Evolutionary conservation across 1,284 basidiomycete species (phyloP).

Genomic region (Coniferiporia sulphurascens): DNA sequence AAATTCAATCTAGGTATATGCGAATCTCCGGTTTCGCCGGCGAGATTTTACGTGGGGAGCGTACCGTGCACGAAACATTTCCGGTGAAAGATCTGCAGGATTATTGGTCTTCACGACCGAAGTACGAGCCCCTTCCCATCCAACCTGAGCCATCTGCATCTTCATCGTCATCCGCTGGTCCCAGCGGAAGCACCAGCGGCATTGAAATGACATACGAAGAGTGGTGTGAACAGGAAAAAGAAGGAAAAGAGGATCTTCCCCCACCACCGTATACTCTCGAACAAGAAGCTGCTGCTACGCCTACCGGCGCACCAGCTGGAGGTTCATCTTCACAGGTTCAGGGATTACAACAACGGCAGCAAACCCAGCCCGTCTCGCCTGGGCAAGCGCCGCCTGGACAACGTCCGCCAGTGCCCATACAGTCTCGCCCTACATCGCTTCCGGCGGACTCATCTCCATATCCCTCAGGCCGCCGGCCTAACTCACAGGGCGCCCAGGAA

Average conservation of each 20-base stretch:
- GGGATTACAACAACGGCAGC: background rate
- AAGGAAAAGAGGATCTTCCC: slow-evolving; percentile 47
- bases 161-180: slow-evolving; percentile 25
- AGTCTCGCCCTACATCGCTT: slow-evolving; percentile 2
- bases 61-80: slow-evolving; percentile 54
- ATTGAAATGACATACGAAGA: slow-evolving; percentile 38
- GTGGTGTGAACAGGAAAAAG: slow-evolving; percentile 44
- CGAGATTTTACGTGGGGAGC: slow-evolving; percentile 60
- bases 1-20: slow-evolving; percentile 55
- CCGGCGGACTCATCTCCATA: background rate
- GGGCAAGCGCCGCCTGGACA: background rate
- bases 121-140: slow-evolving; percentile 40
- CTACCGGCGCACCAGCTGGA: background rate
- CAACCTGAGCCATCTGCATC: slow-evolving; percentile 22
- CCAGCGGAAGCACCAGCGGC: background rate
- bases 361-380: background rate
- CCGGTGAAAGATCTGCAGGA: slow-evolving; percentile 69
- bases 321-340: background rate
- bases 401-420: background rate
- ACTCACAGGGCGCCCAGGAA: background rate
- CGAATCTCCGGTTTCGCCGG: slow-evolving; percentile 67
- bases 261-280: slow-evolving; percentile 68
- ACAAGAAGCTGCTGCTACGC: background rate
- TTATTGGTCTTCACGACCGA: slow-evolving; percentile 63
- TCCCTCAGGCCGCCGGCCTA: background rate